Evolutionary conservation across 768 basidiomycete species (phyloP).

Genomic region (Coprinopsis cinerea): DNA sequence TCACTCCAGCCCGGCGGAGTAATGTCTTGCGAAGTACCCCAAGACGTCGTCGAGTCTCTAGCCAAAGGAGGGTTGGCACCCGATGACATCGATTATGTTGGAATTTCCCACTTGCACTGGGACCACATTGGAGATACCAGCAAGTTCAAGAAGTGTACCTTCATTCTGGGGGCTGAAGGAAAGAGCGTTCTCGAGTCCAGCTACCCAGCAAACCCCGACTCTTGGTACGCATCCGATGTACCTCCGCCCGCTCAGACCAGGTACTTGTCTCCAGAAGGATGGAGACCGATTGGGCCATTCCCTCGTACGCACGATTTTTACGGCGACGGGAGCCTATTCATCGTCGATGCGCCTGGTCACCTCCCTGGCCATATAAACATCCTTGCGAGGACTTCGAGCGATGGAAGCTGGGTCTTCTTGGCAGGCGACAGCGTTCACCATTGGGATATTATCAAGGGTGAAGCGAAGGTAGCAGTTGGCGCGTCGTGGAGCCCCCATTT

Average conservation of each 20-base stretch:
- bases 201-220: conserved; percentile 37
- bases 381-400: conserved; percentile 46
- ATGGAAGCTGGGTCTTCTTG: conserved; percentile 51
- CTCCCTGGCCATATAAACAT: conserved; percentile 49
- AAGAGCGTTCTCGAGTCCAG: conserved; percentile 29
- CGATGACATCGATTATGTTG: conserved; percentile 36
- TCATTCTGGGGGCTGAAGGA: conserved; percentile 41
- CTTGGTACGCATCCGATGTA: conserved; percentile 25
- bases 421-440: conserved; percentile 55
- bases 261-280: conserved; percentile 28
- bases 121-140: conserved; percentile 46
- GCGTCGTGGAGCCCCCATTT: conserved; percentile 20
- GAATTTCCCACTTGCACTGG: conserved; percentile 50
- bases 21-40: conserved; percentile 22
- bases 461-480: conserved; percentile 32
- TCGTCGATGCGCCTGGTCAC: conserved; percentile 55
- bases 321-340: conserved; percentile 52
- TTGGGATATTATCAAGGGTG: conserved; percentile 42
- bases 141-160: conserved; percentile 39
- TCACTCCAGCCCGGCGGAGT: conserved; percentile 19
- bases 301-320: conserved; percentile 47
- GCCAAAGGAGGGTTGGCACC: conserved; percentile 42
- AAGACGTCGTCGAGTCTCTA: conserved; percentile 44
- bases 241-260: conserved; percentile 33
- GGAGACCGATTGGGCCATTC: conserved; percentile 44